phyloP scores from a whole-genome alignment of 176 grass and related monocot species.

The Rhynchospora tenuis region DNA sequence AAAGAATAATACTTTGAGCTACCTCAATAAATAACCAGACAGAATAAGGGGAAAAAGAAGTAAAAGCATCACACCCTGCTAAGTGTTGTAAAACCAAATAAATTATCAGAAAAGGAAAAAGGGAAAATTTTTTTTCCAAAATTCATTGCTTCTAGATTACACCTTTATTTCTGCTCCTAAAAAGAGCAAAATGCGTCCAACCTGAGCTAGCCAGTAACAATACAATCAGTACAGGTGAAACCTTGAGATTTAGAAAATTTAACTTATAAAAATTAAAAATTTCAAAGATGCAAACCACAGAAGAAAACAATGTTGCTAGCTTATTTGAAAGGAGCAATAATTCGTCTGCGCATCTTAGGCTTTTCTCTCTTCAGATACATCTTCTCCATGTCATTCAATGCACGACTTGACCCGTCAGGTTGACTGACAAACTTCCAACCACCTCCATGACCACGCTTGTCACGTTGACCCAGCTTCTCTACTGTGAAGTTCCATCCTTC shows the following conservation, averaged over 20 bases:
- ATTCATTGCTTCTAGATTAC: conserved; percentile 1
- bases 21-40: background rate
- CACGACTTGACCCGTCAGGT: conserved; percentile 76
- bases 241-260: background rate
- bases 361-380: conserved; percentile 95
- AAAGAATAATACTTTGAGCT: background rate
- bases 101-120: background rate
- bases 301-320: background rate
- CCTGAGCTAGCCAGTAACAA: background rate
- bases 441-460: conserved; percentile 57
- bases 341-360: conserved; percentile 66
- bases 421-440: conserved; percentile 86
- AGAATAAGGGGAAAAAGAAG: too few relatives aligned
- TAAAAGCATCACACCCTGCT: background rate
- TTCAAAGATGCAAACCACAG: background rate
- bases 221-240: background rate
- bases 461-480: conserved; percentile 67
- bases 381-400: conserved; percentile 79
- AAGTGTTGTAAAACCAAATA: background rate
- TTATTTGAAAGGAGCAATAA: conserved; percentile 79
- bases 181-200: background rate
- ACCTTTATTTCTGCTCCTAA: conserved; percentile 13
- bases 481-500: conserved; percentile 84
- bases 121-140: too few relatives aligned
- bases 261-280: background rate